Evolutionary conservation across 1,284 basidiomycete species (phyloP).

Genomic region (Tilletia setariae): DNA sequence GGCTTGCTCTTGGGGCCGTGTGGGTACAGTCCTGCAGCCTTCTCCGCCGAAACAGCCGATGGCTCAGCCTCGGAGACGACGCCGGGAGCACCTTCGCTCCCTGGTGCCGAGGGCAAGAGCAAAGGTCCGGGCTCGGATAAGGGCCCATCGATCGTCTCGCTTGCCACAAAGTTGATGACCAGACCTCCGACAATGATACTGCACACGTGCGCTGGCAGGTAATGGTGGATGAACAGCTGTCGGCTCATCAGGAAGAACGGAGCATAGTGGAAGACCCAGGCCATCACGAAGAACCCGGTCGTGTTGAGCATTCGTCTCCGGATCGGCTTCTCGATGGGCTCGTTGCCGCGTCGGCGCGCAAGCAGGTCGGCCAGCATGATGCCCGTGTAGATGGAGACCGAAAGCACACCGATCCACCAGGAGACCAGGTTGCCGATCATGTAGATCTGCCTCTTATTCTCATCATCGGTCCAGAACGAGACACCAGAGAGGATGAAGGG

Average conservation of each 20-base stretch:
- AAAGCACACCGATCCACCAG: constrained; percentile 90
- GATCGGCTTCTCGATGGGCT: constrained; percentile 74
- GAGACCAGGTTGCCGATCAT: constrained; percentile 88
- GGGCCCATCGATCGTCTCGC: constrained; percentile 78
- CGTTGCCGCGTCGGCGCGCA: constrained; percentile 75
- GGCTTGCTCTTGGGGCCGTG: constrained; percentile 5
- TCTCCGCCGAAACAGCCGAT: neutral
- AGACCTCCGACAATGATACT: constrained; percentile 87
- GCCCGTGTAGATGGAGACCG: constrained; percentile 80
- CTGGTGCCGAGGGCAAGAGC: constrained; percentile 22
- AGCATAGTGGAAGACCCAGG: constrained; percentile 93
- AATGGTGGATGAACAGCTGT: constrained; percentile 89
- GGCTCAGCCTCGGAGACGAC: neutral
- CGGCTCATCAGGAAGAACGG: constrained; percentile 98
- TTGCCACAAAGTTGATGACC: constrained; percentile 77
- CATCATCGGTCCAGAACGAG: constrained; percentile 81
- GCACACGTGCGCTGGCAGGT: constrained; percentile 77
- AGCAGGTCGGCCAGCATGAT: constrained; percentile 83
- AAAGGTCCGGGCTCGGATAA: constrained; percentile 66
- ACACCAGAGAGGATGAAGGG: constrained; percentile 93
- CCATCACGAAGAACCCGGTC: constrained; percentile 85
- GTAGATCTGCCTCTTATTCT: constrained; percentile 71
- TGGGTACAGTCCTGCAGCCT: neutral
- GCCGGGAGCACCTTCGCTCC: constrained; percentile 22
- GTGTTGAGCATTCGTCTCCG: constrained; percentile 89